A percentile compares a stretch with the other conserved stretches of the same genome.
Evolutionary conservation across 2,329 filamentous ascomycete species (phyloP).

Genomic region (Fusarium sarcochroum): DNA sequence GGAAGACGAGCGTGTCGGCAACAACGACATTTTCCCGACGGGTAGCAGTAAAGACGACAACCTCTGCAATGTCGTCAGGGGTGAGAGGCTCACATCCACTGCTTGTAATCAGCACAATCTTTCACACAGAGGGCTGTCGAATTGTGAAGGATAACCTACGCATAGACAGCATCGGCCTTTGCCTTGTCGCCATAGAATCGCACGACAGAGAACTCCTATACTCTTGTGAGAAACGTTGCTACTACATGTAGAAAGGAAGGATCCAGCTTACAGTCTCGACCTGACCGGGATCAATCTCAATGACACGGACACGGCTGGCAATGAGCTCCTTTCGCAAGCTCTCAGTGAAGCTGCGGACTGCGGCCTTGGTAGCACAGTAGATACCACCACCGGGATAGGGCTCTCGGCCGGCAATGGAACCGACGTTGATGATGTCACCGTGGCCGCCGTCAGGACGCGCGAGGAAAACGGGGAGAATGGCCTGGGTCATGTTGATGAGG

Average conservation of each 20-base stretch:
- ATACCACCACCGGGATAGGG: slow-evolving; percentile 88
- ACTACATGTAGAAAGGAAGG: background rate
- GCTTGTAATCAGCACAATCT: slow-evolving; percentile 8
- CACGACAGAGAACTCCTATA: slow-evolving; percentile 86
- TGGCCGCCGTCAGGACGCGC: slow-evolving; percentile 79
- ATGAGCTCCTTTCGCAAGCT: slow-evolving; percentile 87
- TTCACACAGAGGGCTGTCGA: background rate
- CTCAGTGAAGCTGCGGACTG: slow-evolving; percentile 87
- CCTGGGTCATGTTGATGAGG: slow-evolving; percentile 96
- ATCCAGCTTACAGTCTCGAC: slow-evolving; percentile 79
- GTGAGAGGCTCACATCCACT: slow-evolving; percentile 86
- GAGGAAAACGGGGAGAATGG: slow-evolving; percentile 86
- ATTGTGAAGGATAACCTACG: slow-evolving; percentile 63
- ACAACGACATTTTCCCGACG: slow-evolving; percentile 91
- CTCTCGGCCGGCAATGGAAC: slow-evolving; percentile 88
- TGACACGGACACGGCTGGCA: slow-evolving; percentile 82
- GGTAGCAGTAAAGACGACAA: slow-evolving; percentile 87
- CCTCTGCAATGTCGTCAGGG: slow-evolving; percentile 90
- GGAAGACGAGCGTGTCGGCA: slow-evolving; percentile 88
- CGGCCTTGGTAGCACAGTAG: slow-evolving; percentile 94
- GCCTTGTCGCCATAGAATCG: slow-evolving; percentile 89
- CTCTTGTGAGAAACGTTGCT: slow-evolving; percentile 18
- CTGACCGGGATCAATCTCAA: slow-evolving; percentile 91
- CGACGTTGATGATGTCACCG: slow-evolving; percentile 96
- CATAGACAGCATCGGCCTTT: slow-evolving; percentile 92